phyloP scores from a whole-genome alignment of 2,329 filamentous ascomycete species.

The Ophiocordyceps unilateralis region DNA sequence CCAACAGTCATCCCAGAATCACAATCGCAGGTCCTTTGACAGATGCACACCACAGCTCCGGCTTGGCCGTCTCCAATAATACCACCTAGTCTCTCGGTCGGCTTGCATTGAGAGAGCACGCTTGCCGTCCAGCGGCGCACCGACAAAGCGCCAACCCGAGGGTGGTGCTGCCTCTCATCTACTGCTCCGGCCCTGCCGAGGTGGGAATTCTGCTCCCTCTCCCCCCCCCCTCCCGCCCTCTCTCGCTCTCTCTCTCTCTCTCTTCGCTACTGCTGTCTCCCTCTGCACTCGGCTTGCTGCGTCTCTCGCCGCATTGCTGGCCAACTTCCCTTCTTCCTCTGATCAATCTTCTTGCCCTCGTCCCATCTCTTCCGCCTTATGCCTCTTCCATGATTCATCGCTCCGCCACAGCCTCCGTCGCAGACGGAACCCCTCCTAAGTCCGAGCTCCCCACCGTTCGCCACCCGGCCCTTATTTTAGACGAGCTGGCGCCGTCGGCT shows the following conservation, averaged over 20 bases:
- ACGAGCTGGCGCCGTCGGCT: not conserved
- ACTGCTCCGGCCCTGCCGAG: not conserved
- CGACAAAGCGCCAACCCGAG: not conserved
- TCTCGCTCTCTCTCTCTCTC: not conserved
- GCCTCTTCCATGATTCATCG: not conserved
- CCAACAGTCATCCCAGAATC: too few species aligned
- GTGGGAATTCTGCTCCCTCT: not conserved
- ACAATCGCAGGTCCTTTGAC: too few species aligned
- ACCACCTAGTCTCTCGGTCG: not conserved
- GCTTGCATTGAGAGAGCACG: not conserved
- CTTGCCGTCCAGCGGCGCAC: not conserved
- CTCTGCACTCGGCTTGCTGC: not conserved
- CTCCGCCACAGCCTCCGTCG: not conserved
- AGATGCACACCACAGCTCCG: too few species aligned
- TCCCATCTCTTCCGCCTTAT: not conserved
- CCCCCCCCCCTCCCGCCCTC: not conserved
- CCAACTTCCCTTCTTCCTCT: too few species aligned
- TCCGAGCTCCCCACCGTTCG: not conserved
- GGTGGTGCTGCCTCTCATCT: not conserved
- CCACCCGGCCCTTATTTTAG: slow-evolving; percentile 6
- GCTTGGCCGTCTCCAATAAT: not conserved
- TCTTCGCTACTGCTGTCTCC: not conserved
- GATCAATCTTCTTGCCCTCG: not conserved
- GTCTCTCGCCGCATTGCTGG: too few species aligned
- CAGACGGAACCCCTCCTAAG: not conserved